Conservation (phyloP, 306 rosid genomes). For the Hippophae tibetana region DNA sequence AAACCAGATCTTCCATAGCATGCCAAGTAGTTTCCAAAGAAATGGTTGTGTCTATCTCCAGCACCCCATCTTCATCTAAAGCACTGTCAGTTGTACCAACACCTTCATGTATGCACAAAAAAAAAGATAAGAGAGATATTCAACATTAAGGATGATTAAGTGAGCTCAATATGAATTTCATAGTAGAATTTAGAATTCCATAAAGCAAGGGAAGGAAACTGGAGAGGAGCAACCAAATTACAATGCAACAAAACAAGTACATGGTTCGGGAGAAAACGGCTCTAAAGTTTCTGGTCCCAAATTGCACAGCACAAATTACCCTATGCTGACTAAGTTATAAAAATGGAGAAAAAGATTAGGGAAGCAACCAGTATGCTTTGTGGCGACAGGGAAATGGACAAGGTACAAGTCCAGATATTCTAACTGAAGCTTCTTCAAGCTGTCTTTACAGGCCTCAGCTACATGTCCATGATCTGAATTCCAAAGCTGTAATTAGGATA, state of each 20-base stretch:
- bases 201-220: no score
- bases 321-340: not conserved
- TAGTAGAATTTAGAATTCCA: no score
- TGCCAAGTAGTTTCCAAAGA: conserved; percentile 91
- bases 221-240: no score
- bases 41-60: conserved; percentile 77
- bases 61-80: conserved; percentile 68
- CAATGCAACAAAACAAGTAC: no score
- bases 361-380: conserved; percentile 56
- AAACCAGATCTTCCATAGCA: conserved; percentile 84
- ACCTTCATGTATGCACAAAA: conserved; percentile 34
- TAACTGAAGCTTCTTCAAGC: conserved; percentile 72
- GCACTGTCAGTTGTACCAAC: conserved; percentile 82
- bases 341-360: conserved; percentile 3
- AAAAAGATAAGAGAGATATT: not conserved
- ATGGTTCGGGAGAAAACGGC: no score
- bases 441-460: conserved; percentile 75
- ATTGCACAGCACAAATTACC: not conserved
- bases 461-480: conserved; percentile 96
- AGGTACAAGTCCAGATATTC: conserved; percentile 79
- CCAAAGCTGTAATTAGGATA: conserved; percentile 65
- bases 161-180: not conserved
- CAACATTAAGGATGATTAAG: not conserved
- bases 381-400: conserved; percentile 77
- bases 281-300: not conserved